Evolutionary conservation across 805 yeast species (phyloP).

Genomic region (Schizosaccharomyces lindneri): DNA sequence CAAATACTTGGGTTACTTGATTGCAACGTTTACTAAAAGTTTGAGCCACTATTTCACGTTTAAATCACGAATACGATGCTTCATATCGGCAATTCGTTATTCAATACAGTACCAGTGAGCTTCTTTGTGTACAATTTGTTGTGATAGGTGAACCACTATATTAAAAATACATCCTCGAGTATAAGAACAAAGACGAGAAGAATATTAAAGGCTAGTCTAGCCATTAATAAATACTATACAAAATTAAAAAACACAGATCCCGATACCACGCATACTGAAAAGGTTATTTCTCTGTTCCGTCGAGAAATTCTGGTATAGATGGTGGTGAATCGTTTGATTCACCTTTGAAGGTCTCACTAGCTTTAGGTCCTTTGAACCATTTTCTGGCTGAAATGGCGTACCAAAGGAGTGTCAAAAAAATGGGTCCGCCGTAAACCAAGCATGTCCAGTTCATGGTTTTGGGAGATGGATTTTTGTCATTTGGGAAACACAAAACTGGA

Average conservation of each 20-base stretch:
- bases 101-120: too few relatives aligned
- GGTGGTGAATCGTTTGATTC: background rate
- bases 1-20: too few relatives aligned
- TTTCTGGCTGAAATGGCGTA: background rate
- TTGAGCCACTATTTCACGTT: too few relatives aligned
- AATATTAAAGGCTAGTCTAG: background rate
- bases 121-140: too few relatives aligned
- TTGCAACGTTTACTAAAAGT: too few relatives aligned
- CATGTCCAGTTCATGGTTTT: constrained; percentile 1
- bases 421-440: background rate
- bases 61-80: too few relatives aligned
- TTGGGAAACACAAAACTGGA: constrained; percentile 29
- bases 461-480: background rate
- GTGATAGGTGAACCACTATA: too few relatives aligned
- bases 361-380: constrained; percentile 2
- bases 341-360: background rate
- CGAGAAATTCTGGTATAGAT: background rate
- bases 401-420: background rate
- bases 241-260: background rate
- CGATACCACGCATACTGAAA: background rate
- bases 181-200: background rate
- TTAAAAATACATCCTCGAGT: too few relatives aligned
- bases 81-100: too few relatives aligned
- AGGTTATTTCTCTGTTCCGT: background rate
- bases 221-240: background rate